A percentile compares a stretch with the other conserved stretches of the same genome.
Evolutionary conservation across 768 basidiomycete genomes (phyloP).

Genomic region (Auriscalpium vulgare): DNA sequence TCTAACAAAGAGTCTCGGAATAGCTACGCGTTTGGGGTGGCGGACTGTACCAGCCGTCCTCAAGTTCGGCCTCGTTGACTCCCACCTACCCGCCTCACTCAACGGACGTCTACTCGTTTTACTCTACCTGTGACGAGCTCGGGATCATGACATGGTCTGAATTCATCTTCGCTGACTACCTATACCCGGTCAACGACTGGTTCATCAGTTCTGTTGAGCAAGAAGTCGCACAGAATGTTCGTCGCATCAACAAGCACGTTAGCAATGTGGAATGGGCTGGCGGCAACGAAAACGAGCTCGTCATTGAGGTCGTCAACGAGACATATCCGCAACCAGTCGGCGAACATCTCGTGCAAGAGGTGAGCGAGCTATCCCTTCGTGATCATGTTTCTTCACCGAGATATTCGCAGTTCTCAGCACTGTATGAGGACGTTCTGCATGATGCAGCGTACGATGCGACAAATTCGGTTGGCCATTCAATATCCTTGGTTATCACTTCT

Average conservation of each 20-base stretch:
- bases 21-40: constrained; percentile 56
- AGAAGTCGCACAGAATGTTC: constrained; percentile 49
- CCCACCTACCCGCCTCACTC: not conserved
- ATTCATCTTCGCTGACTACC: constrained; percentile 48
- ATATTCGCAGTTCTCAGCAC: constrained; percentile 31
- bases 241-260: constrained; percentile 46
- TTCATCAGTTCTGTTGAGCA: constrained; percentile 41
- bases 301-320: constrained; percentile 16
- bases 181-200: constrained; percentile 49
- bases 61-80: not conserved
- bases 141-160: constrained; percentile 56
- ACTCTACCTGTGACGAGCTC: constrained; percentile 49
- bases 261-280: constrained; percentile 54
- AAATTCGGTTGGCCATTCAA: constrained; percentile 30
- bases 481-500: not conserved
- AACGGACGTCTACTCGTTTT: constrained; percentile 48
- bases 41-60: constrained; percentile 20
- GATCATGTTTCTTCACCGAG: not conserved
- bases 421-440: constrained; percentile 46
- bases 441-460: constrained; percentile 40
- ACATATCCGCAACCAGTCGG: constrained; percentile 9
- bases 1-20: not conserved
- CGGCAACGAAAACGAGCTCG: constrained; percentile 54
- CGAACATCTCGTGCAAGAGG: constrained; percentile 35
- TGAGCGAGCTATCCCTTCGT: constrained; percentile 13